phyloP scores from a whole-genome alignment of 441 rosid species.

The Erysimum cheiri region DNA sequence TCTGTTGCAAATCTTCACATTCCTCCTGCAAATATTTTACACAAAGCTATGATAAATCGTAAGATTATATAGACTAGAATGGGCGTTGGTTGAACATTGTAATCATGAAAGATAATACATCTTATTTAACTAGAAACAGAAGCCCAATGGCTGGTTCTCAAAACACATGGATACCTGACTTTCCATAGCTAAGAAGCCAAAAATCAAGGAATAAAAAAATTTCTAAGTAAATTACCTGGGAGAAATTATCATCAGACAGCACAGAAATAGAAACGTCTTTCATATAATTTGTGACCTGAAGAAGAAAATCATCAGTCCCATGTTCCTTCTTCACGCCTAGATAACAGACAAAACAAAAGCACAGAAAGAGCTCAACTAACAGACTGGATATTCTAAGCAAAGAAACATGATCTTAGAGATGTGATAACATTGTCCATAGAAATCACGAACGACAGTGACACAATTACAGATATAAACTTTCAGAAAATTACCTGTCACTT shows the following conservation, averaged over 20 bases:
- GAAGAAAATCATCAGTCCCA: conserved; percentile 53
- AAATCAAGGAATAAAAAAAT: background rate
- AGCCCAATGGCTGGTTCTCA: conserved; percentile 13
- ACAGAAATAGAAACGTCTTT: conserved; percentile 56
- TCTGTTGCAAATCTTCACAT: conserved; percentile 63
- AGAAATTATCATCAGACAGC: conserved; percentile 70
- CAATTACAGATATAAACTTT: conserved; percentile 4
- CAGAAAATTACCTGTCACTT: conserved; percentile 61
- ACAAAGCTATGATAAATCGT: conserved; percentile 32
- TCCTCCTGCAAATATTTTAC: conserved; percentile 63
- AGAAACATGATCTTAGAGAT: background rate
- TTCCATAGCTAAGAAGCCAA: conserved; percentile 10
- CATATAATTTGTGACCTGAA: conserved; percentile 57
- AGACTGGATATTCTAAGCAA: conserved; percentile 10
- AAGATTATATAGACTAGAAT: conserved; percentile 10
- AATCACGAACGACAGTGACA: background rate
- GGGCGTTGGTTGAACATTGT: background rate
- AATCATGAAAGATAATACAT: background rate
- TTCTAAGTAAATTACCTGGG: conserved; percentile 53
- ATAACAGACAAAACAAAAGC: conserved; percentile 37
- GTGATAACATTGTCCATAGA: background rate
- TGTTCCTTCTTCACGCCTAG: conserved; percentile 58
- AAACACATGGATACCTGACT: conserved; percentile 1
- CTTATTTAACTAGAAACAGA: conserved; percentile 1
- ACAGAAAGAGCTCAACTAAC: conserved; percentile 35